These are phyloP conservation scores for Fusarium sp. DNA, from an alignment of 2,329 filamentous ascomycete genomes.

Conservation along the genomic window DNA sequence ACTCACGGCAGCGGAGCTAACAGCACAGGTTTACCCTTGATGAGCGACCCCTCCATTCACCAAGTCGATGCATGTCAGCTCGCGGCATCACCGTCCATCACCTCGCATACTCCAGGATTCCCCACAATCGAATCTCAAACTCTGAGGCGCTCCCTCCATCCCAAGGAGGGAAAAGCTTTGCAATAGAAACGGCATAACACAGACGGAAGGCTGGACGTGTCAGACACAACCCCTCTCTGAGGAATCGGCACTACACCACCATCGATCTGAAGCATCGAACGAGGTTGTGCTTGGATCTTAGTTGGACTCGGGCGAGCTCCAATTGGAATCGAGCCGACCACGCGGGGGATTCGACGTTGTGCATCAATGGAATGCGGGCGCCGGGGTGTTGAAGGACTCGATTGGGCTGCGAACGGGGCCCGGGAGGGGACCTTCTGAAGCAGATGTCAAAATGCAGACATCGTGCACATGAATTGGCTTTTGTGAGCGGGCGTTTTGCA, in stretches of 20 bases:
- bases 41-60: background rate
- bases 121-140: slow-evolving; percentile 19
- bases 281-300: slow-evolving; percentile 22
- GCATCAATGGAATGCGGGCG: slow-evolving; percentile 32
- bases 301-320: slow-evolving; percentile 18
- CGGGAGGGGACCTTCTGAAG: slow-evolving; percentile 11
- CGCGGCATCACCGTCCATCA: slow-evolving; percentile 15
- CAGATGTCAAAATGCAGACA: slow-evolving; percentile 1
- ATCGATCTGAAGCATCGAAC: slow-evolving; percentile 6
- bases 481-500: slow-evolving; percentile 9
- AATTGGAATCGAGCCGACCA: slow-evolving; percentile 38
- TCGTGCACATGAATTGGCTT: background rate
- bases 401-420: slow-evolving; percentile 24
- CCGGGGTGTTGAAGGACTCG: slow-evolving; percentile 2
- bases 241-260: slow-evolving; percentile 11
- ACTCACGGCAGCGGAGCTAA: slow-evolving; percentile 1
- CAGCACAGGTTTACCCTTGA: background rate
- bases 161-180: background rate
- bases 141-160: background rate
- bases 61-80: slow-evolving; percentile 10
- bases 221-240: background rate
- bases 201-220: background rate
- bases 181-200: background rate
- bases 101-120: slow-evolving; percentile 30
- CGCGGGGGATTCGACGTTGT: slow-evolving; percentile 34